phyloP scores from a whole-genome alignment of 306 rosid species.

The Cucumis melo region DNA sequence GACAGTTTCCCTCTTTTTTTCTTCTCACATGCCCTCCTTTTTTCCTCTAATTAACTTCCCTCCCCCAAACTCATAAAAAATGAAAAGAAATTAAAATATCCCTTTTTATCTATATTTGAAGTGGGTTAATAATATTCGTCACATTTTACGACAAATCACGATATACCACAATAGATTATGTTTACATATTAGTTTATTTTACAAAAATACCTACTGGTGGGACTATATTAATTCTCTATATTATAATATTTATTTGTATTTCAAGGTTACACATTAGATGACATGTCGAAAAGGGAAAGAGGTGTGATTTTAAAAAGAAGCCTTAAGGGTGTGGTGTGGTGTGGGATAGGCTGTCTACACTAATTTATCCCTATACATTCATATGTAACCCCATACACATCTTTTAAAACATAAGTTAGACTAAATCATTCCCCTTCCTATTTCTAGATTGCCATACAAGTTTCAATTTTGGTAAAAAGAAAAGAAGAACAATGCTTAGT shows the following conservation, averaged over 20 bases:
- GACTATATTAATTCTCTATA: not conserved
- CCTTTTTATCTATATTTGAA: too few relatives aligned
- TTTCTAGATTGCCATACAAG: too few relatives aligned
- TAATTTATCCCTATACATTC: not conserved
- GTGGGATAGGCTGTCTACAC: not conserved
- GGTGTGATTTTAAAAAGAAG: not conserved
- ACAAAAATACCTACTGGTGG: not conserved
- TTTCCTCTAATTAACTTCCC: not conserved
- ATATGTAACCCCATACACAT: too few relatives aligned
- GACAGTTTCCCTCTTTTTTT: not conserved
- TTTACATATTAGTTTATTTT: too few relatives aligned
- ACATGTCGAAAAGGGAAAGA: not conserved
- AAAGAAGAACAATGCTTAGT: too few relatives aligned
- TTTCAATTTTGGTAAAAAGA: too few relatives aligned
- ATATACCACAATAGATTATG: too few relatives aligned
- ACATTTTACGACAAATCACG: too few relatives aligned
- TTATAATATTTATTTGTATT: not conserved
- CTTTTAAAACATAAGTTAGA: too few relatives aligned
- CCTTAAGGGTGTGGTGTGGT: not conserved
- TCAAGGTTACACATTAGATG: not conserved
- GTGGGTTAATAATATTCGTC: too few relatives aligned
- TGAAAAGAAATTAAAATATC: too few relatives aligned
- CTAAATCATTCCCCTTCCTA: too few relatives aligned
- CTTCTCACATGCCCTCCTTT: slow-evolving; percentile 4
- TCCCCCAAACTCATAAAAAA: not conserved